Evolutionary conservation across 2,329 filamentous ascomycete genomes (phyloP).

Genomic region (Hymenoscyphus occultus): DNA sequence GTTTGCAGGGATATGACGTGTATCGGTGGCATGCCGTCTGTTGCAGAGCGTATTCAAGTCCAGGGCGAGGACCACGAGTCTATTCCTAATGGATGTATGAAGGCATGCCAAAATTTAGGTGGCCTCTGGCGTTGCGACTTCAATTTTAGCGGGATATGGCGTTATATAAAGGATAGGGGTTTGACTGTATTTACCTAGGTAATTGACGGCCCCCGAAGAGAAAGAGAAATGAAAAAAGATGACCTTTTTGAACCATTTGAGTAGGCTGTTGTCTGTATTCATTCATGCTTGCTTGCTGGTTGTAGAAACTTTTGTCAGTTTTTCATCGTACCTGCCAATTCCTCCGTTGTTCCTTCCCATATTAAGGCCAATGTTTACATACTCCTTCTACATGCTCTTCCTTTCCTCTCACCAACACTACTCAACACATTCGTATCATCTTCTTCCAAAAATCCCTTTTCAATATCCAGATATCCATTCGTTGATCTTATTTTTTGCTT

Average conservation of each 20-base stretch:
- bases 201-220: neutral
- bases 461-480: no score
- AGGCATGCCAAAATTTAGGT: conserved; percentile 14
- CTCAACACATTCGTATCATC: no score
- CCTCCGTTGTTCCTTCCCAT: no score
- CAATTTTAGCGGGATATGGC: conserved; percentile 16
- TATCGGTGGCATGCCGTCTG: neutral
- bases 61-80: conserved; percentile 1
- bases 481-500: no score
- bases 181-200: conserved; percentile 8
- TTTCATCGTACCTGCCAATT: no score
- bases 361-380: no score
- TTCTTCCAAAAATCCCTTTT: no score
- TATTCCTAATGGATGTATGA: conserved; percentile 5
- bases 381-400: no score
- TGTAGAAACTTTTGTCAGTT: no score
- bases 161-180: conserved; percentile 1
- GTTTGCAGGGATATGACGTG: neutral
- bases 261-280: neutral
- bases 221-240: neutral
- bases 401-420: no score
- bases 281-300: no score
- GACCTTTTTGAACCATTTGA: neutral
- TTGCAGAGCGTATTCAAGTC: neutral
- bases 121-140: conserved; percentile 18